A percentile compares a stretch with the other conserved stretches of the same genome.
Evolutionary conservation across 2,329 filamentous ascomycete species (phyloP).

Genomic region (Colletotrichum camelliae): DNA sequence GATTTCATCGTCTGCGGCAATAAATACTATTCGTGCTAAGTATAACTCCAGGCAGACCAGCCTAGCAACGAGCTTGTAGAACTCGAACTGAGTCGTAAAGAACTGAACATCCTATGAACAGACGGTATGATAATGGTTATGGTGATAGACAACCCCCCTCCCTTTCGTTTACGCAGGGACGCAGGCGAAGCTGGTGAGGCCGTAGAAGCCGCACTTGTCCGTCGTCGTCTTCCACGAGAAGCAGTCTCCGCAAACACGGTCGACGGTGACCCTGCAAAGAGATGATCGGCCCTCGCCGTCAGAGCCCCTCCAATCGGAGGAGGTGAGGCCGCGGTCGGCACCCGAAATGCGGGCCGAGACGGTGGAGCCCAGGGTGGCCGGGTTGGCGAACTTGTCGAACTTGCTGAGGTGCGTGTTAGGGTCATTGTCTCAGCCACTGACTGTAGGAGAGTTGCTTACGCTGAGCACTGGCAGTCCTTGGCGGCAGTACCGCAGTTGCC

Average conservation of each 20-base stretch:
- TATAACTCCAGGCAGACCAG: not conserved
- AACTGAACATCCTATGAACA: not conserved
- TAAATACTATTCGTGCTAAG: not conserved
- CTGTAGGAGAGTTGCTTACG: not conserved
- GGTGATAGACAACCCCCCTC: not conserved
- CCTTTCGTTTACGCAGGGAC: not conserved
- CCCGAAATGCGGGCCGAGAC: not conserved
- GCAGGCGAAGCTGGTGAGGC: not conserved
- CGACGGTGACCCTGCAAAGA: not conserved
- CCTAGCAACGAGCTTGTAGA: not conserved
- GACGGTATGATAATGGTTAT: not conserved
- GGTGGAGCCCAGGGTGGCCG: not conserved
- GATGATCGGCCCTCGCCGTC: not conserved
- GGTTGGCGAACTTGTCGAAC: not conserved
- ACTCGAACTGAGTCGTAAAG: not conserved
- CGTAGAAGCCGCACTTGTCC: not conserved
- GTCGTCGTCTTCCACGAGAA: not conserved
- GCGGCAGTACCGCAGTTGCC: not conserved
- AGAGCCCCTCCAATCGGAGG: not conserved
- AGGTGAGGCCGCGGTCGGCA: not conserved
- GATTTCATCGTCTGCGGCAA: not conserved
- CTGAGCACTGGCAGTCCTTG: not conserved
- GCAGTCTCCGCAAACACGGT: not conserved
- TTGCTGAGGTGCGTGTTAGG: not conserved
- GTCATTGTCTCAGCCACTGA: not conserved